Evolutionary conservation across 345 rosid genomes (phyloP), one percentile per base, ranked within the genome.

Genomic region (Bruguiera gymnorhiza): DNA sequence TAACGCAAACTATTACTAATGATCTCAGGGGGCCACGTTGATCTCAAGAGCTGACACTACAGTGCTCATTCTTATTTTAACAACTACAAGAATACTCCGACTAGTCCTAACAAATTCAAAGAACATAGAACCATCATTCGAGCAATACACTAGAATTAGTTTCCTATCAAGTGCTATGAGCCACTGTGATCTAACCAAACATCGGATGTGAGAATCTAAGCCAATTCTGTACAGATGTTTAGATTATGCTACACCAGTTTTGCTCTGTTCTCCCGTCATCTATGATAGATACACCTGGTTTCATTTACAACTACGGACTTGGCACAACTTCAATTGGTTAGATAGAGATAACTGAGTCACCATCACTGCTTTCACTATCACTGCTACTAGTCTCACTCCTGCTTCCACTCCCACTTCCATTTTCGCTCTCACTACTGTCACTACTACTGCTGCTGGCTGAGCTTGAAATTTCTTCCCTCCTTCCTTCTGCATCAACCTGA

Each of bases 331-430:
- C 21, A 48, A 27, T 23, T 34, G 16, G 59, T 65, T 72, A 83
- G 50, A 82, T 56, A 31, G 89, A 85, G 61, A 27, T 65, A 60
- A 69, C 74, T 0, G 88, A 75, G 67, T 76, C 81, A 19, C 68
- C 85, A 51, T 75, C 73, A 37, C 78, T 80, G 56, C 76, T 80
- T 52, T 66, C 74, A 24, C 79, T 71, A 29, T 72, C 75, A 50
- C 87, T 78, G 56, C 84, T 62, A 13, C 79, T 64, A 32, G 66
- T 67, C 26, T 64, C 68, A 4, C 78, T 73, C 20, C 15, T 48
- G 37, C 62, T 29, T 3, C 58, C 36, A 3, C 74, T 70, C 2
- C 65, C 62, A 4, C 65, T 72, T 6, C 59, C 71, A 20, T 30
- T 52, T 26, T 37, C 60, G n/a, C 67, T 67, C 15, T 43, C 51